phyloP scores from a whole-genome alignment of 306 rosid genomes.

The peach (Prunus persica) region Prunus_persica_NCBIv2 NC_034009.1:9832501-9833000 shows the following conservation, averaged over 20 bases:
- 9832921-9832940: slow-evolving; percentile 43
- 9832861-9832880: slow-evolving; percentile 46
- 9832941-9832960: slow-evolving; percentile 44
- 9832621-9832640: too few species aligned
- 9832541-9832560: too few species aligned
- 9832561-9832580: too few species aligned
- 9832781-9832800: slow-evolving; percentile 68
- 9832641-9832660: too few species aligned
- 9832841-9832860: slow-evolving; percentile 85
- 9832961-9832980: slow-evolving; percentile 59
- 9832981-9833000: slow-evolving; percentile 49
- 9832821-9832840: slow-evolving; percentile 89
- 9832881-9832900: slow-evolving; percentile 79
- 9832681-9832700: too few species aligned
- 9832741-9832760: slow-evolving; percentile 45
- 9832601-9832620: too few species aligned
- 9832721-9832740: slow-evolving; percentile 36
- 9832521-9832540: too few species aligned
- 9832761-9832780: slow-evolving; percentile 80
- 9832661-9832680: too few species aligned
- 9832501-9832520: too few species aligned
- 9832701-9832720: too few species aligned
- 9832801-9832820: slow-evolving; percentile 66
- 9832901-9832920: slow-evolving; percentile 76
- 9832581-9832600: too few species aligned